Base-by-base conservation (phyloP, 331 rosid species). In the Telfairia occidentalis region DNA sequence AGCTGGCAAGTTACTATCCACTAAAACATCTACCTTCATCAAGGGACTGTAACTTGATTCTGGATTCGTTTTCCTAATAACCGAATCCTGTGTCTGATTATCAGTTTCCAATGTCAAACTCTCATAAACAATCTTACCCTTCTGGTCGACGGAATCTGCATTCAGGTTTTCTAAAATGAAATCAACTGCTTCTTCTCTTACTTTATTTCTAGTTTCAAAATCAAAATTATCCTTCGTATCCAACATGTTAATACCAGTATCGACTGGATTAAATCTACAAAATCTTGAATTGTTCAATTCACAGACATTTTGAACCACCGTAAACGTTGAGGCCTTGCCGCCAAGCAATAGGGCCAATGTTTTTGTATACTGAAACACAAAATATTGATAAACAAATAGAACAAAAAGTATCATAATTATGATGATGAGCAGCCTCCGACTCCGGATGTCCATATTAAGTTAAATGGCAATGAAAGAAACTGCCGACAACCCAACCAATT, bases 341-440 rank as follows among this genome's bases (percentile, higher is more conserved):
- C 67, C 75, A 63, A 60, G 58, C 15, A 60, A 69, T 46, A 52
- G 54, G 79, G 55, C 73, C n/a, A 50, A 16, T 0, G 10, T 59
- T 70, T 69, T 79, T 21, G 73, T 67, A 57, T 50, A 70, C 7
- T 65, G 81, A 81, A 79, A 76, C 34, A 78, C 77, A 76, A 73
- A 76, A 45, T 29, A 70, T 46, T 70, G 75, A 29, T 16, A 43
- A 70, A 53, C 55, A 70, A 70, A 70, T 8, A 70, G 35, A 73
- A 35, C 0, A 52, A 32, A 3, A 53, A 73, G 48, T 52, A 73
- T 5, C 12, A 52, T 52, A 34, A 55, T 34, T 50, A 15, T 52
- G 5, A 73, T 52, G 34, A 73, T 53, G 15, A 73, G 49, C 49
- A 52, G 16, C 43, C 40, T 46, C 28, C 75, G 42, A 59, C 40